phyloP scores from a whole-genome alignment of 805 yeast species.

The Saturnispora hagleri region DNA sequence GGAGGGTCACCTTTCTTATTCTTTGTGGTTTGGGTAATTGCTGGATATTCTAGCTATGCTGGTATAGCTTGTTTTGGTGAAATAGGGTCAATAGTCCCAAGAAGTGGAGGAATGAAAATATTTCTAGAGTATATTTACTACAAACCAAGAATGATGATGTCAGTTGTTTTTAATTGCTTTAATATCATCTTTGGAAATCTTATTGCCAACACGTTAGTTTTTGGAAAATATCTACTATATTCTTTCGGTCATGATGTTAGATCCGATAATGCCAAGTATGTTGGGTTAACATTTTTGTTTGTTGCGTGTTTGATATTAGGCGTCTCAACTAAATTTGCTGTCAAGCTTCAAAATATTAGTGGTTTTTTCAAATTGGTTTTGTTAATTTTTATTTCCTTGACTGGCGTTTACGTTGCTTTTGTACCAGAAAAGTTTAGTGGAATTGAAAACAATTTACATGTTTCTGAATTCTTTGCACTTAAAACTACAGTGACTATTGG shows the following conservation, averaged over 20 bases:
- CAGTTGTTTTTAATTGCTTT: constrained; percentile 39
- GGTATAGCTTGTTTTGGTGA: constrained; percentile 63
- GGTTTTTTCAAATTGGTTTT: constrained; percentile 54
- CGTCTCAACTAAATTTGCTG: constrained; percentile 48
- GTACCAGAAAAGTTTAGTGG: constrained; percentile 38
- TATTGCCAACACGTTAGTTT: constrained; percentile 41
- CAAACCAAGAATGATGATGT: constrained; percentile 45
- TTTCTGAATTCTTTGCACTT: constrained; percentile 22
- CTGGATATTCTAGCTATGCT: constrained; percentile 53
- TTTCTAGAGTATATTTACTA: constrained; percentile 61
- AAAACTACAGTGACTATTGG: constrained; percentile 30
- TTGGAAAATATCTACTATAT: constrained; percentile 44
- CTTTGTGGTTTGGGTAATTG: constrained; percentile 52
- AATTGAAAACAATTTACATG: constrained; percentile 34
- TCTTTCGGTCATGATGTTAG: constrained; percentile 31
- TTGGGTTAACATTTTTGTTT: constrained; percentile 34
- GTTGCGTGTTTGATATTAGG: constrained; percentile 42
- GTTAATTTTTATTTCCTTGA: constrained; percentile 42
- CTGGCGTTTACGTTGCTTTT: constrained; percentile 49
- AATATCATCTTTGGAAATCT: constrained; percentile 44
- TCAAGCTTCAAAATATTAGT: constrained; percentile 49
- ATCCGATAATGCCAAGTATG: constrained; percentile 31
- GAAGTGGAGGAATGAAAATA: constrained; percentile 70
- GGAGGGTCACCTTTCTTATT: constrained; percentile 60
- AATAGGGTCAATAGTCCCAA: constrained; percentile 59